Conservation (phyloP, 768 basidiomycete species). For the Tephrocybe sp. region DNA sequence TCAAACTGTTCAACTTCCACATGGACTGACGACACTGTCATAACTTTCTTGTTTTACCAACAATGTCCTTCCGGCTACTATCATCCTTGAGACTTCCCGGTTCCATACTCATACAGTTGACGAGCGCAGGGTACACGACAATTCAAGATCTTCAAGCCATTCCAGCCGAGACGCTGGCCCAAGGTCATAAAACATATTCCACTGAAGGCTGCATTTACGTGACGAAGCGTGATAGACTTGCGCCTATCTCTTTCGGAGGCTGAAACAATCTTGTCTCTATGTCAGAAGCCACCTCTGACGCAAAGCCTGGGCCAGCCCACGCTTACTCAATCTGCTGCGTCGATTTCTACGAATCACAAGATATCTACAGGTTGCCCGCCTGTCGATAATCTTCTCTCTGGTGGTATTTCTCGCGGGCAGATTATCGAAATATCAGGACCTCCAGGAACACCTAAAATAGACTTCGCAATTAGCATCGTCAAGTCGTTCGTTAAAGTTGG, state of each 20-base stretch:
- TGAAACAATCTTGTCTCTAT: conserved; percentile 42
- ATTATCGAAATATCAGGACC: conserved; percentile 76
- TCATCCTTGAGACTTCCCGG: conserved; percentile 46
- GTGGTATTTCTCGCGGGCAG: conserved; percentile 59
- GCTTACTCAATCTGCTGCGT: conserved; percentile 59
- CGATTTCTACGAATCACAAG: conserved; percentile 27
- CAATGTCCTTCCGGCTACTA: conserved; percentile 34
- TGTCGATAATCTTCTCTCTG: conserved; percentile 58
- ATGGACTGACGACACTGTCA: neutral
- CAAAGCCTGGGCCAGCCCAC: conserved; percentile 20
- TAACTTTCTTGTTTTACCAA: neutral
- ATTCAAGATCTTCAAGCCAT: conserved; percentile 46
- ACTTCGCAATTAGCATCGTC: conserved; percentile 48
- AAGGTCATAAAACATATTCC: conserved; percentile 34
- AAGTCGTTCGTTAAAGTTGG: conserved; percentile 43
- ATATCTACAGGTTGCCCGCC: conserved; percentile 44
- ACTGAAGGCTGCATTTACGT: neutral
- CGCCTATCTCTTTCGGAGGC: conserved; percentile 43
- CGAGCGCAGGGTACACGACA: conserved; percentile 56
- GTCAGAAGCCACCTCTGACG: conserved; percentile 27
- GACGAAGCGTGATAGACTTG: conserved; percentile 39
- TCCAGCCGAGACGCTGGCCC: conserved; percentile 45
- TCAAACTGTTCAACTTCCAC: neutral
- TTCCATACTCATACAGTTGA: conserved; percentile 43
- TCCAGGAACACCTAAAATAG: conserved; percentile 68